A percentile compares a stretch with the other conserved stretches of the same genome.
Evolutionary conservation across 257 asterid genomes (phyloP).

Genomic region (Capsicum pubescens): DNA sequence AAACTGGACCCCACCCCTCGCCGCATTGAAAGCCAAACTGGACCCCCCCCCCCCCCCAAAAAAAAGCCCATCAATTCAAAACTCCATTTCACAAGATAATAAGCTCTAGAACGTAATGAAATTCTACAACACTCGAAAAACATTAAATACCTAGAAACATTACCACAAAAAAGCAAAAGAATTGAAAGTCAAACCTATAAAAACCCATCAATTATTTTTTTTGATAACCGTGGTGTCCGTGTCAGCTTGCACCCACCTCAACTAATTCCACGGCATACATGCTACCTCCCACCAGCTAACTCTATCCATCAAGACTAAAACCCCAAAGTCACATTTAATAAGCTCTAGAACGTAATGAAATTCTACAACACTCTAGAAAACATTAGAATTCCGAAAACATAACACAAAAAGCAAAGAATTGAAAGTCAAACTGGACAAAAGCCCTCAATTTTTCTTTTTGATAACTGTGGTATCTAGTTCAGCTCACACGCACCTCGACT

Average conservation of each 20-base stretch:
- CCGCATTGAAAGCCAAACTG: too few relatives aligned
- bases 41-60: background rate
- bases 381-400: background rate
- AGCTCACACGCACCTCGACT: too few relatives aligned
- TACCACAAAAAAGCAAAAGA: background rate
- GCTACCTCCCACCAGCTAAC: too few relatives aligned
- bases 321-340: background rate
- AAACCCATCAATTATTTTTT: background rate
- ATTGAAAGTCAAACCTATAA: background rate
- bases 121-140: background rate
- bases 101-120: background rate
- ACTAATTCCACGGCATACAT: too few relatives aligned
- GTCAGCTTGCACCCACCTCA: too few relatives aligned
- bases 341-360: background rate
- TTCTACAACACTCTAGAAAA: conserved; percentile 9
- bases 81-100: background rate
- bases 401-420: background rate
- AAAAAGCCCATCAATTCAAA: background rate
- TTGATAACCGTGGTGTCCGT: too few relatives aligned
- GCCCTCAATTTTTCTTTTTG: background rate
- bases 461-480: too few relatives aligned
- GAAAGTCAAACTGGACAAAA: background rate
- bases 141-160: background rate
- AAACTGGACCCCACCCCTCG: background rate
- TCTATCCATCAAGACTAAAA: background rate